Base-by-base conservation (phyloP, 371 early-diverging fungal species). In the Syncephalastrum contaminatum region DNA sequence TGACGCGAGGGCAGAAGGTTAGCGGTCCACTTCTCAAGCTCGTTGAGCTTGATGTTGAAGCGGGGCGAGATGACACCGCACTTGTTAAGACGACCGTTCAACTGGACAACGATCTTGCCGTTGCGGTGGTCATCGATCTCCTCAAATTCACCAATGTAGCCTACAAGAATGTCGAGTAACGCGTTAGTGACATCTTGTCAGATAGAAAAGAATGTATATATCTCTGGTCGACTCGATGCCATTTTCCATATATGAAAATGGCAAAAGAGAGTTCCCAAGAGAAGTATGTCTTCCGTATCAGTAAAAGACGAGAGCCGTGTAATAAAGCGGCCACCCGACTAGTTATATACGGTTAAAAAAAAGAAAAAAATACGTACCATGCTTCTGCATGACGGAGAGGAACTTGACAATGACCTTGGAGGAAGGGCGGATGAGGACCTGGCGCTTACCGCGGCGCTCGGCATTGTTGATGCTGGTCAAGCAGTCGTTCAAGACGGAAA, bases 31-130 rank as follows among this genome's bases (percentile, higher is more conserved):
- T 93, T 94, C 84, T 99, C 99, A 60, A 99, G 82, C 62, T 97
- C 95, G 68, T 80, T 70, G 62, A 95, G 81, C 86, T 92, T 90
- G 82, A 99, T 89, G 86, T 95, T 94, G 92, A 98, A 99, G 68
- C 99, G 94, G 66, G 99, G 99, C 55, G 97, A 98, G 82, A 99
- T 99, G 67, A 98, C 98, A 83, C 99, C 99, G 78, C 98, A 97
- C 92, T 99, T 99, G 95, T 98, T 99, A 62, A 99, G 81, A 66
- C 99, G 94, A 65, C 99, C 99, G 67, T 91, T 96, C 53, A 99
- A 90, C 78, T 98, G 96, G 68, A 99, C 88, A 53, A 99, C 95
- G 57, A 98, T 96, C 92, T 99, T 99, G 74, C 98, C 99, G 64
- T 95, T 90, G 67, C 98, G 94, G 79, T 98, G 98, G 81, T 99